phyloP scores from a whole-genome alignment of 2,329 filamentous ascomycete species.

The Penicillium nordicum region DNA sequence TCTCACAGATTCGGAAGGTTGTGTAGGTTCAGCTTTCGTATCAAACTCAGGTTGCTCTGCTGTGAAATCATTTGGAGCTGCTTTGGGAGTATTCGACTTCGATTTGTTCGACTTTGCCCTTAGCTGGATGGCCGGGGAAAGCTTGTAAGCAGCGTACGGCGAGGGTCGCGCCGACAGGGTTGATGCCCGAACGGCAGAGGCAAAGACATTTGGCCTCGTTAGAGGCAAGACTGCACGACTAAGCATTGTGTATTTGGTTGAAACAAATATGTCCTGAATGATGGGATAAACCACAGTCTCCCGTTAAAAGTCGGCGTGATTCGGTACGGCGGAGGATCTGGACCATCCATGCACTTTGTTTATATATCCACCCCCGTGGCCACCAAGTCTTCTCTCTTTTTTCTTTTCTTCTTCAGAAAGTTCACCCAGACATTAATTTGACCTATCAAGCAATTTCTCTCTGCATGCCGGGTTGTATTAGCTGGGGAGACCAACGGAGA shows the following conservation, averaged over 20 bases:
- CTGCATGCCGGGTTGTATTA: conserved; percentile 60
- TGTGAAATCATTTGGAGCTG: conserved; percentile 27
- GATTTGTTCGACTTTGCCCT: conserved; percentile 25
- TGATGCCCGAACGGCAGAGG: conserved; percentile 35
- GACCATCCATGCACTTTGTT: conserved; percentile 24
- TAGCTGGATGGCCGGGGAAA: conserved; percentile 29
- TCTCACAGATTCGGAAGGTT: conserved; percentile 29
- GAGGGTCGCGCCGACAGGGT: conserved; percentile 32
- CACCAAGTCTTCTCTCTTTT: conserved; percentile 31
- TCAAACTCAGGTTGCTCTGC: conserved; percentile 41
- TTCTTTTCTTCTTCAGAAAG: conserved; percentile 52
- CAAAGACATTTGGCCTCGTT: conserved; percentile 41
- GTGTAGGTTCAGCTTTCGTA: conserved; percentile 32
- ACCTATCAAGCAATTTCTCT: conserved; percentile 48
- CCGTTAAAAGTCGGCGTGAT: conserved; percentile 32
- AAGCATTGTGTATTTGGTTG: conserved; percentile 37
- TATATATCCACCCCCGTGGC: conserved; percentile 5
- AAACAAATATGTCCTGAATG: conserved; percentile 7
- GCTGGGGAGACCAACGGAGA: conserved; percentile 48
- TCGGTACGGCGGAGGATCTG: conserved; percentile 21
- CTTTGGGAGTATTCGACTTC: conserved; percentile 24
- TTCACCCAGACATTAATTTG: conserved; percentile 58
- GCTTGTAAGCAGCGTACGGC: conserved; percentile 37
- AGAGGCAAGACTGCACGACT: conserved; percentile 46
- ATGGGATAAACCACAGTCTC: conserved; percentile 15